Evolutionary conservation across 2,329 filamentous ascomycete genomes (phyloP).

Genomic region (Fusarium domesticum): DNA sequence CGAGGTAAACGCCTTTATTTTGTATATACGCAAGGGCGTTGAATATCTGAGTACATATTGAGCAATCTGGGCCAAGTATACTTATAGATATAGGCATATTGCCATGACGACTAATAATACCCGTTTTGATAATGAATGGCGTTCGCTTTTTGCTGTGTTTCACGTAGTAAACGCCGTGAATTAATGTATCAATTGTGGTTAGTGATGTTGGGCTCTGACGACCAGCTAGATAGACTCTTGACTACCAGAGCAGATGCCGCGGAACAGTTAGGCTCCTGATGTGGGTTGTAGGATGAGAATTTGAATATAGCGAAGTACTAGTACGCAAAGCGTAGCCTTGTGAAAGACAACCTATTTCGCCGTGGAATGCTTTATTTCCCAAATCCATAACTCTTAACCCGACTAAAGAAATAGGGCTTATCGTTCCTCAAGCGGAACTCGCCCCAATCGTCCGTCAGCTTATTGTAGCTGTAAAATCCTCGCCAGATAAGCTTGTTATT

Average conservation of each 20-base stretch:
- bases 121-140: neutral
- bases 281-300: too few species aligned
- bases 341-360: neutral
- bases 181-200: too few species aligned
- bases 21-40: neutral
- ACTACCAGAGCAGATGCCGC: too few species aligned
- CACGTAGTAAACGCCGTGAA: too few species aligned
- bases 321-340: too few species aligned
- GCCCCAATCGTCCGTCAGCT: slow-evolving; percentile 83
- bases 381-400: slow-evolving; percentile 60
- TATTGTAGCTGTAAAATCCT: slow-evolving; percentile 88
- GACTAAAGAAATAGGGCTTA: slow-evolving; percentile 65
- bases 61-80: neutral
- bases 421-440: slow-evolving; percentile 68
- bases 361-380: slow-evolving; percentile 35
- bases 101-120: neutral
- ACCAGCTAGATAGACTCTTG: too few species aligned
- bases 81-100: neutral
- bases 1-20: neutral
- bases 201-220: too few species aligned
- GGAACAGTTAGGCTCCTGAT: too few species aligned
- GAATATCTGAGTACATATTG: neutral
- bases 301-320: too few species aligned
- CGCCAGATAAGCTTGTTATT: slow-evolving; percentile 91
- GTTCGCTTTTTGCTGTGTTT: too few species aligned